Base-by-base conservation (phyloP, 2,329 filamentous ascomycete species). In the Amesomyces nigricolor region DNA sequence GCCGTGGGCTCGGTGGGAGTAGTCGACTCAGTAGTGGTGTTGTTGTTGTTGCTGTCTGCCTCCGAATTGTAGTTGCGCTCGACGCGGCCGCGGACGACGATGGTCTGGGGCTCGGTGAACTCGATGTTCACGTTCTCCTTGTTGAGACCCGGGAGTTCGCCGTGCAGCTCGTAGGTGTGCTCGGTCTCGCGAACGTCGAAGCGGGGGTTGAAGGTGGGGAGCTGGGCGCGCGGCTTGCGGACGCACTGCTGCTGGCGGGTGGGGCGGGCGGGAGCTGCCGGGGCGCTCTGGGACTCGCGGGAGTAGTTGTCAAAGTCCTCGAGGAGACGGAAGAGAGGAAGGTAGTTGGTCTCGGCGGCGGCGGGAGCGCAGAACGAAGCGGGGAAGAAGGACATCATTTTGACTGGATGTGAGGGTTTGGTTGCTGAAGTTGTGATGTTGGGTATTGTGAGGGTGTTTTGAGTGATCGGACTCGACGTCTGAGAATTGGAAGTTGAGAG, bases 101-200 rank as follows among this genome's bases (percentile, higher is more conserved):
- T 74, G 16, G 87, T 91, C 73, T 88, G 85, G 38, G 79, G 77
- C 67, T 92, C 88, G 54, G 82, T 85, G 76, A 91, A 92, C 67
- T 92, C 88, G 66, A 94, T 87, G 68, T 79, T 76, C 65, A 94
- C 75, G 66, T 91, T 78, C 64, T 88, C 83, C 73, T 89, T 87
- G 60, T 81, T 80, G 61, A 91, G 76, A 51, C 89, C 89, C 0
- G 88, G 85, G 4, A 92, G 81, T 71, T 92, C 88, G 65, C 88
- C 89, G 65, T 91, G 83, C 16, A 92, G 84, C 71, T 92, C 85
- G 67, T 90, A 94, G 60, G 75, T 69, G 8, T 82, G 73, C 59
- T 79, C 78, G 10, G 80, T 81, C 75, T 94, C 89, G 68, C 81
- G 85, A 59, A 92, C 78, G 66, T 92, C 88, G 66, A 92, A 92